Evolutionary conservation across 257 asterid genomes (phyloP).

Genomic region (Penstemon barbatus): DNA sequence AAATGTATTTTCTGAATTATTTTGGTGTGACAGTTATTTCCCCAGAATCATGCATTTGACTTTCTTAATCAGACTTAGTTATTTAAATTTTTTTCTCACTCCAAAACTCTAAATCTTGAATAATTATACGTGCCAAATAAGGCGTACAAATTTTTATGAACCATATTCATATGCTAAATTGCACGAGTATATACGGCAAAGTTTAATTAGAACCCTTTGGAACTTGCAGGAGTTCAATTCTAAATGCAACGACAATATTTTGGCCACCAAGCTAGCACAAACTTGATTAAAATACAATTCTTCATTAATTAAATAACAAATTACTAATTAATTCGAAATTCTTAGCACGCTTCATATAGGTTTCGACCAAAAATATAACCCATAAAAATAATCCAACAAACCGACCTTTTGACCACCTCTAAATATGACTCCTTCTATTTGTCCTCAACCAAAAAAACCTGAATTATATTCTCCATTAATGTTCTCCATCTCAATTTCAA

Average conservation of each 20-base stretch:
- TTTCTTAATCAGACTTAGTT: no score
- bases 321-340: conserved; percentile 29
- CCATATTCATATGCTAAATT: no score
- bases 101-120: no score
- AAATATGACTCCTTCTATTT: neutral
- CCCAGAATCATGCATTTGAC: no score
- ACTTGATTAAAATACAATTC: conserved; percentile 5
- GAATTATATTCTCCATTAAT: neutral
- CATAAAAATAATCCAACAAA: neutral
- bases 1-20: no score
- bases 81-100: no score
- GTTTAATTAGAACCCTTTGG: neutral
- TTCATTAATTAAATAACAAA: neutral
- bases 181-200: neutral
- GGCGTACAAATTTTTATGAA: no score
- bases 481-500: conserved; percentile 14
- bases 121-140: no score
- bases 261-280: conserved; percentile 27
- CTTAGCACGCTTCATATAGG: conserved; percentile 46
- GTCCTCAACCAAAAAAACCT: neutral
- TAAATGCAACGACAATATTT: conserved; percentile 6
- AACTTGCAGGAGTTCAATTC: conserved; percentile 1
- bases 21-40: no score
- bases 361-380: conserved; percentile 23
- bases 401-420: conserved; percentile 45